A percentile compares a stretch with the other conserved stretches of the same genome.
These are phyloP conservation scores for Laburnicola sp. DNA, from an alignment of 2,329 filamentous ascomycete species.

Conservation along the genomic window DNA sequence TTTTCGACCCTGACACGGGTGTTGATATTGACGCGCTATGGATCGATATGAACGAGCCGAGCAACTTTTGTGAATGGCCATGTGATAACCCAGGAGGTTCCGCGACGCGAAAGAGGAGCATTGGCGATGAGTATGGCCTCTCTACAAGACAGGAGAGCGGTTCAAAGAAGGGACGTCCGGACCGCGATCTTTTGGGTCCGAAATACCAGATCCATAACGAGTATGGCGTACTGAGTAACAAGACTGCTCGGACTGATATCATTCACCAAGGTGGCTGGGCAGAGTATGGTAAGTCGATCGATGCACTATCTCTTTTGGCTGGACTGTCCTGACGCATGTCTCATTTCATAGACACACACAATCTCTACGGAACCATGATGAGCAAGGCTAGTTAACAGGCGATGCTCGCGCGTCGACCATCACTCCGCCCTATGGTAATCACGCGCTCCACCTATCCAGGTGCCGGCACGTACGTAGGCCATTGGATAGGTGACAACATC, in stretches of 20 bases:
- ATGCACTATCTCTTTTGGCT: neutral
- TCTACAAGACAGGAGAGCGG: constrained; percentile 27
- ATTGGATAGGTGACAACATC: constrained; percentile 62
- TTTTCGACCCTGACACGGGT: constrained; percentile 66
- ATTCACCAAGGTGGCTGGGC: constrained; percentile 67
- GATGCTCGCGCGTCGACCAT: constrained; percentile 69
- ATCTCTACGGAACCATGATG: constrained; percentile 72
- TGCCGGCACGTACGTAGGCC: constrained; percentile 62
- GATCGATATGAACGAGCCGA: constrained; percentile 47
- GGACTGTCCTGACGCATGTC: neutral
- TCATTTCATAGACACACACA: neutral
- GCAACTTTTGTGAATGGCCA: constrained; percentile 46
- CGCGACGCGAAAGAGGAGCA: constrained; percentile 50
- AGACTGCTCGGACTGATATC: constrained; percentile 66
- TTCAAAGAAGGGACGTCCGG: constrained; percentile 59
- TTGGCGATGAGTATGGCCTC: neutral
- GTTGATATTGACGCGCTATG: constrained; percentile 77
- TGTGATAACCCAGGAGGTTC: constrained; percentile 52
- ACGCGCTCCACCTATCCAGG: constrained; percentile 78
- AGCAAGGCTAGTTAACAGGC: constrained; percentile 65
- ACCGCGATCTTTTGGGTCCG: constrained; percentile 65
- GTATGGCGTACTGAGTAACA: constrained; percentile 50
- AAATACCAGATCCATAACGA: constrained; percentile 67
- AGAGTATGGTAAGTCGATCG: constrained; percentile 58
- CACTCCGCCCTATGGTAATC: constrained; percentile 69